Base-by-base conservation (phyloP, 2,329 filamentous ascomycete species). In the Colletotrichum lupini region DNA sequence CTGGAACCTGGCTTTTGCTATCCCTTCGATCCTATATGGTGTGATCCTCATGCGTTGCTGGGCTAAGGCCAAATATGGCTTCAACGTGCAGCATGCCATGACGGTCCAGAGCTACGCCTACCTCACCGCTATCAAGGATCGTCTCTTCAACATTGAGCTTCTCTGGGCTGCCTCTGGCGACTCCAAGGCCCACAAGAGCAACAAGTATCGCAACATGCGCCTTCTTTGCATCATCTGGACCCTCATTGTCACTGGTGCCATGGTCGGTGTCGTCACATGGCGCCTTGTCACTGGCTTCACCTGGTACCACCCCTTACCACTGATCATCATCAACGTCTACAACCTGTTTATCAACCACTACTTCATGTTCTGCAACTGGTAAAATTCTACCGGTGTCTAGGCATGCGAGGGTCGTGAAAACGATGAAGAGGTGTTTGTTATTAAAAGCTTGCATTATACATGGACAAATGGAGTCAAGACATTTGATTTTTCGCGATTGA, bases 201-300 rank as follows among this genome's bases (percentile, higher is more conserved):
- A 84, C 79, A 83, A 84, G 76, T 85, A 83, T 74, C 79, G 82
- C 69, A 84, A 85, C 74, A 85, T 85, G 83, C 79, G 83, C 11
- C 76, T 84, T 12, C 77, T 85, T 5, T 82, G 81, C 68, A 82
- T 81, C 77, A 56, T 80, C 32, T 85, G 83, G 83, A 82, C 78
- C 11, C 73, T 82, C 4, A 57, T 76, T 7, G 77, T 80, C n/a
- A 74, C 81, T 9, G 81, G 80, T 2, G 79, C 79, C 16, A 79
- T 84, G 74, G 75, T 82, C 55, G 77, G 79, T 24, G 83, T 81
- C 4, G 80, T 82, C 6, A 79, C 78, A 0, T 84, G 82, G 70
- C 76, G 82, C 26, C 53, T 83, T 6, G 59, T 81, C 8, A 77
- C 76, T 1, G 81, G 81, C 0, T 78, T 84, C 63, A 75, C 77